phyloP scores from a whole-genome alignment of 371 early-diverging fungal species.

The Modicella reniformis region DNA sequence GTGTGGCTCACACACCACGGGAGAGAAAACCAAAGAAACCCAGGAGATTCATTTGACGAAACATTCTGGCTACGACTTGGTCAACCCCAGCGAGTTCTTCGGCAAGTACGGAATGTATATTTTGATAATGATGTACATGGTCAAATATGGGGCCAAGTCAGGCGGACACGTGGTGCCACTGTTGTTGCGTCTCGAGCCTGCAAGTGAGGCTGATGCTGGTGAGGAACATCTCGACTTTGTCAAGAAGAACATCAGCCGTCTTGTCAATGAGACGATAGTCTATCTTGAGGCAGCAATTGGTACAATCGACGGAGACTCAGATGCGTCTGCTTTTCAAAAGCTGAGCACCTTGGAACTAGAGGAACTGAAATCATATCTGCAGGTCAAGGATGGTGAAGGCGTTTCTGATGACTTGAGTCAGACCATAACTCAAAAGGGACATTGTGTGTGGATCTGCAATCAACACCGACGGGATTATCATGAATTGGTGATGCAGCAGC shows the following conservation, averaged over 20 bases:
- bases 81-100: not conserved
- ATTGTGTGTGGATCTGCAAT: not conserved
- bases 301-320: not conserved
- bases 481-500: not conserved
- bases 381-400: not conserved
- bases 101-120: slow-evolving; percentile 9
- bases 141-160: not conserved
- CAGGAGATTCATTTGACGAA: slow-evolving; percentile 11
- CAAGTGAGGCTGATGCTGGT: not conserved
- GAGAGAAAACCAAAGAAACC: too few species aligned
- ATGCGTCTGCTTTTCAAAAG: not conserved
- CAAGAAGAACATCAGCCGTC: not conserved
- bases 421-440: not conserved
- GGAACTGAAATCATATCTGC: slow-evolving; percentile 6
- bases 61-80: slow-evolving; percentile 9
- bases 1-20: slow-evolving; percentile 6
- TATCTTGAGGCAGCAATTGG: not conserved
- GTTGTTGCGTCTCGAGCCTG: not conserved
- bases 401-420: slow-evolving; percentile 1
- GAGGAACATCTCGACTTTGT: not conserved
- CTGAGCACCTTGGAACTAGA: slow-evolving; percentile 3
- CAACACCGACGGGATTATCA: not conserved
- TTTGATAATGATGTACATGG: slow-evolving; percentile 4
- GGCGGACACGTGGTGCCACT: slow-evolving; percentile 2
- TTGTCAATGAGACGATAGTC: not conserved